Conservation (phyloP, 2,329 filamentous ascomycete genomes). For the Neofusicoccum kwambonambiense region DNA sequence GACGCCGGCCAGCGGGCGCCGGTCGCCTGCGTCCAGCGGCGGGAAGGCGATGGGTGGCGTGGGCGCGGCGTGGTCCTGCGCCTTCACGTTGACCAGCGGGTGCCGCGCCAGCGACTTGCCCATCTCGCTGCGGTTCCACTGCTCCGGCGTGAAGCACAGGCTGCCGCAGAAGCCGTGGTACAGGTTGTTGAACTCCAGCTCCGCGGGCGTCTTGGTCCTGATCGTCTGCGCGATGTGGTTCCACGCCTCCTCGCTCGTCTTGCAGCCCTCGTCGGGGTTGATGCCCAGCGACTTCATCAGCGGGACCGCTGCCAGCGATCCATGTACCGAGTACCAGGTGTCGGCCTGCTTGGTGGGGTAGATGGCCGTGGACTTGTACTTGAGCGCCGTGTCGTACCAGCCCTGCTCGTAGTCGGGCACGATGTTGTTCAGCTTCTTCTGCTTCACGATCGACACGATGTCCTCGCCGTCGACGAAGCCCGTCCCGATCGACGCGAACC, state of each 20-base stretch:
- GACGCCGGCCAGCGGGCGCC: slow-evolving; percentile 42
- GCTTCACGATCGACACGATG: slow-evolving; percentile 28
- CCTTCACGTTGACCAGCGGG: slow-evolving; percentile 42
- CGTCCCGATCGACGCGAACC: slow-evolving; percentile 43
- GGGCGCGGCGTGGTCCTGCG: slow-evolving; percentile 34
- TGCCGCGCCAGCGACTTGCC: slow-evolving; percentile 43
- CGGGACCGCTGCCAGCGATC: slow-evolving; percentile 46
- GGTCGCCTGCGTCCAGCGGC: slow-evolving; percentile 28
- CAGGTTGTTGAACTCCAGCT: slow-evolving; percentile 45
- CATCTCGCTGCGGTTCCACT: slow-evolving; percentile 47
- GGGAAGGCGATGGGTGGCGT: slow-evolving; percentile 35
- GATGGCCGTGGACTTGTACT: slow-evolving; percentile 31
- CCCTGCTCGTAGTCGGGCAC: slow-evolving; percentile 43
- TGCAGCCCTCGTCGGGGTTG: slow-evolving; percentile 31
- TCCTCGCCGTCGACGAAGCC: slow-evolving; percentile 41
- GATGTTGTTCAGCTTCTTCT: slow-evolving; percentile 30
- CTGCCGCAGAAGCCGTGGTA: slow-evolving; percentile 45
- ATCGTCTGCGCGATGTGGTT: slow-evolving; percentile 9
- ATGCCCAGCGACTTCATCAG: slow-evolving; percentile 50
- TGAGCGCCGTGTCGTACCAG: slow-evolving; percentile 37
- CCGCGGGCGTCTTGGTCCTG: slow-evolving; percentile 35
- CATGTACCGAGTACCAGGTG: slow-evolving; percentile 53
- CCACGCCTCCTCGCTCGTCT: slow-evolving; percentile 26
- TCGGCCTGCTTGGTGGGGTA: slow-evolving; percentile 49
- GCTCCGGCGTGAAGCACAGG: slow-evolving; percentile 45